Conservation (phyloP, 176 grass and related monocot species). For the Leersia perrieri region DNA sequence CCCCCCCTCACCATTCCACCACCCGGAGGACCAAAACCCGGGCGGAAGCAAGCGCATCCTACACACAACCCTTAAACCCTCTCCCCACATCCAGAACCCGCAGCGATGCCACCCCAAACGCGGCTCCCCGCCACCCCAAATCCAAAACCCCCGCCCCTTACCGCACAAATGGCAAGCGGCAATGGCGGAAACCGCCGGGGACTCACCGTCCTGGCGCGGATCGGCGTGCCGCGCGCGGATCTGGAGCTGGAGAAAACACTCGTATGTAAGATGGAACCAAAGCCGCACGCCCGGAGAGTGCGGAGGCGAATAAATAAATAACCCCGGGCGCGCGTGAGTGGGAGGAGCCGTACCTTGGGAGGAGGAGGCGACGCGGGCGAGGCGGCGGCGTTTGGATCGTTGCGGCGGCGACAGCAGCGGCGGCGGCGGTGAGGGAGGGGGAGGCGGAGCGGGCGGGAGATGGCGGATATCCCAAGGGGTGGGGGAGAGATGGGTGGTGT, state of each 20-base stretch:
- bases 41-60: background rate
- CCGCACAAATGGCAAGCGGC: background rate
- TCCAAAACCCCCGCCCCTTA: background rate
- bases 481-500: constrained; percentile 12
- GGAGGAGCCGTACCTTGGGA: constrained; percentile 22
- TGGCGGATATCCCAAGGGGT: constrained; percentile 47
- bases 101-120: no score
- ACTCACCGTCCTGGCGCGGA: background rate
- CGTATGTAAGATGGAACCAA: background rate
- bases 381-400: constrained; percentile 24
- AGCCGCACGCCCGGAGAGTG: background rate
- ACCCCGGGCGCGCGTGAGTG: no score
- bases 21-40: background rate
- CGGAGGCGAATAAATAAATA: constrained; percentile 16
- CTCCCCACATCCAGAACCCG: background rate
- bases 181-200: background rate
- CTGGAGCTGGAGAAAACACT: constrained; percentile 24
- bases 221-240: constrained; percentile 13
- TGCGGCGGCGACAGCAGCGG: background rate
- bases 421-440: background rate
- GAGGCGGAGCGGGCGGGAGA: background rate
- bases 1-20: background rate
- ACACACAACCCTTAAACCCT: constrained; percentile 38
- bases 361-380: constrained; percentile 32
- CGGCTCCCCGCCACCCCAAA: background rate